Percentiles rank a stretch among this genome's conserved stretches.
phyloP scores from a whole-genome alignment of 192 early-diverging fungal species.

The Coemansia sp. region DNA sequence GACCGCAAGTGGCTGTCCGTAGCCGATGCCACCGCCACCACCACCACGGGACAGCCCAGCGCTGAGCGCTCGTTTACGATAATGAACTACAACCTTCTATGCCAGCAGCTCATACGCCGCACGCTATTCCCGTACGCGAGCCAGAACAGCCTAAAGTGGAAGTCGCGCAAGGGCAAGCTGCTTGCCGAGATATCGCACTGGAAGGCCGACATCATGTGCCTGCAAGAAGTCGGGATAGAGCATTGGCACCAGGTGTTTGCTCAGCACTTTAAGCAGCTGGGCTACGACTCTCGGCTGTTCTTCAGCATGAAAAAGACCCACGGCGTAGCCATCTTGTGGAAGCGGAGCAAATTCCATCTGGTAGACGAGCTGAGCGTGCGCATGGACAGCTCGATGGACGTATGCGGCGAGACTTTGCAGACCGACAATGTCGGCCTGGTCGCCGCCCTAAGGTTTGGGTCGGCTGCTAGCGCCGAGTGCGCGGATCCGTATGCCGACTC shows the following conservation, averaged over 20 bases:
- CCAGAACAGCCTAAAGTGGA: slow-evolving; percentile 59
- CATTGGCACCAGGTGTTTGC: slow-evolving; percentile 35
- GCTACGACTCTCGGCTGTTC: slow-evolving; percentile 42
- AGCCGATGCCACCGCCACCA: slow-evolving; percentile 1
- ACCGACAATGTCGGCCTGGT: slow-evolving; percentile 54
- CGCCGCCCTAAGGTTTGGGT: slow-evolving; percentile 16
- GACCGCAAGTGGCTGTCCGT: slow-evolving; percentile 38
- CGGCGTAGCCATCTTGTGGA: slow-evolving; percentile 47
- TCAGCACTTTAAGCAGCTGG: slow-evolving; percentile 20
- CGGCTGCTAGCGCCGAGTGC: background rate
- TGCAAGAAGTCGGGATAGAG: slow-evolving; percentile 60
- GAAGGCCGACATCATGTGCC: slow-evolving; percentile 60
- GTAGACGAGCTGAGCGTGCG: slow-evolving; percentile 21
- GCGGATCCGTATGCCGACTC: slow-evolving; percentile 18
- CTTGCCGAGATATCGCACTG: slow-evolving; percentile 53
- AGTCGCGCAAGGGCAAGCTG: slow-evolving; percentile 51
- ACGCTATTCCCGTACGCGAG: slow-evolving; percentile 61
- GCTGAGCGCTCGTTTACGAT: slow-evolving; percentile 35
- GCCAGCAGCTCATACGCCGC: slow-evolving; percentile 59
- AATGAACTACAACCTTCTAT: slow-evolving; percentile 67
- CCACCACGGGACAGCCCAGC: background rate
- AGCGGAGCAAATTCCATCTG: slow-evolving; percentile 21
- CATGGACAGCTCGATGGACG: slow-evolving; percentile 33
- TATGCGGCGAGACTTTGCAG: slow-evolving; percentile 33
- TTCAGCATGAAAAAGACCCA: slow-evolving; percentile 41